Base-by-base conservation (phyloP, 2,329 filamentous ascomycete genomes). In the Achaetomium macrosporum region DNA sequence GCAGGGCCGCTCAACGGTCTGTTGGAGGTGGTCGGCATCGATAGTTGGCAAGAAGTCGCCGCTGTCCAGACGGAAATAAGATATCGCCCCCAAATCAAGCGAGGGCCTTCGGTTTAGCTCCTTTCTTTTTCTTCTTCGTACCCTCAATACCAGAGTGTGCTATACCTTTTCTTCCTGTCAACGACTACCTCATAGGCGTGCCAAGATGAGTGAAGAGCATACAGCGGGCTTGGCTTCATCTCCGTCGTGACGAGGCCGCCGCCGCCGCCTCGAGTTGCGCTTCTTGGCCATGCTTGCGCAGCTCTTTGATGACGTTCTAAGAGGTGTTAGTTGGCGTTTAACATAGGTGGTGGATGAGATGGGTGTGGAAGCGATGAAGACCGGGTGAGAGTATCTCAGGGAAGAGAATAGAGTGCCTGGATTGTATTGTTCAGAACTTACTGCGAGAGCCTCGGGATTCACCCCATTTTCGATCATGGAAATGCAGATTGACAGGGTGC, bases 381-480 rank as follows among this genome's bases (percentile, higher is more conserved):
- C n/a, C n/a, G n/a, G n/a, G n/a, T n/a, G n/a, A n/a, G n/a, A n/a
- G n/a, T n/a, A n/a, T n/a, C n/a, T n/a, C n/a, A n/a, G n/a, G n/a
- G n/a, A n/a, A n/a, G n/a, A n/a, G n/a, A n/a, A n/a, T n/a, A n/a
- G n/a, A n/a, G n/a, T n/a, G n/a, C n/a, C n/a, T n/a, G n/a, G n/a
- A n/a, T n/a, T n/a, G n/a, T n/a, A n/a, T n/a, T n/a, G n/a, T n/a
- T n/a, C n/a, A 16, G 40, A 4, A 52, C 89, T 66, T 78, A 97
- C 93, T 20, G 92, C 91, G 31, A 99, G 76, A 1, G 92, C 93
- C 68, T 97, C 92, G 0, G 93, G 93, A 66, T 96, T 96, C 30
- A 97, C 90, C 13, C 93, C 93, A 66, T 96, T 96, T 71, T 99
- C 93, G 62, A 99, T 95, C 69, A 99, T 81, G 50, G 90, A 96